Conservation (phyloP, 2,329 filamentous ascomycete species). For the Diplocarpon mali region DNA sequence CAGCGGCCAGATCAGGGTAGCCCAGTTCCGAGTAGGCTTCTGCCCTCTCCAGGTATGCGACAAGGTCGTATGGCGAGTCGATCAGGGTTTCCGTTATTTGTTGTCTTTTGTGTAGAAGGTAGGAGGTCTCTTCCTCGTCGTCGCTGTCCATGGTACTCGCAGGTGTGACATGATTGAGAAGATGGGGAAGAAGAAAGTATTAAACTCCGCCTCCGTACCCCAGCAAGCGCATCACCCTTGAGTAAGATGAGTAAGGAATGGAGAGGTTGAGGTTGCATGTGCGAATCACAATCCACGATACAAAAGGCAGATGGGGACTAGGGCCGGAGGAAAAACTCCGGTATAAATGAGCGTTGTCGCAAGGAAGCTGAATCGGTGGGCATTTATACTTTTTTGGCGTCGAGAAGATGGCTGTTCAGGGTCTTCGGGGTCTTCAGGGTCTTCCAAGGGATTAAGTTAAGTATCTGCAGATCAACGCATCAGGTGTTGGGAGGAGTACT, state of each 20-base stretch:
- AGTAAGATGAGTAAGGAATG: no score
- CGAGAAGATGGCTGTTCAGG: background rate
- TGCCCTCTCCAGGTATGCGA: constrained; percentile 60
- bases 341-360: background rate
- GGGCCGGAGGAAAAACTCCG: background rate
- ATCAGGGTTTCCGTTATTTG: constrained; percentile 44
- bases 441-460: background rate
- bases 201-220: no score
- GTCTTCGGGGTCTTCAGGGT: background rate
- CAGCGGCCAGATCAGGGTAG: constrained; percentile 82
- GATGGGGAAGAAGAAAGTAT: background rate
- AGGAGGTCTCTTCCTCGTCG: constrained; percentile 19
- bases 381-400: no score
- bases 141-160: constrained; percentile 10
- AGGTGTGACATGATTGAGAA: background rate
- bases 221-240: no score
- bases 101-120: constrained; percentile 42
- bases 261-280: no score
- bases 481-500: no score
- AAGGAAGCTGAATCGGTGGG: no score
- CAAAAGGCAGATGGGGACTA: background rate
- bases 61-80: constrained; percentile 46
- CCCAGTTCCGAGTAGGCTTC: constrained; percentile 60
- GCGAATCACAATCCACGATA: no score
- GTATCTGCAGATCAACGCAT: no score